phyloP scores from a whole-genome alignment of 352 stramenopile species.

The Phytophthora parvispora region DNA sequence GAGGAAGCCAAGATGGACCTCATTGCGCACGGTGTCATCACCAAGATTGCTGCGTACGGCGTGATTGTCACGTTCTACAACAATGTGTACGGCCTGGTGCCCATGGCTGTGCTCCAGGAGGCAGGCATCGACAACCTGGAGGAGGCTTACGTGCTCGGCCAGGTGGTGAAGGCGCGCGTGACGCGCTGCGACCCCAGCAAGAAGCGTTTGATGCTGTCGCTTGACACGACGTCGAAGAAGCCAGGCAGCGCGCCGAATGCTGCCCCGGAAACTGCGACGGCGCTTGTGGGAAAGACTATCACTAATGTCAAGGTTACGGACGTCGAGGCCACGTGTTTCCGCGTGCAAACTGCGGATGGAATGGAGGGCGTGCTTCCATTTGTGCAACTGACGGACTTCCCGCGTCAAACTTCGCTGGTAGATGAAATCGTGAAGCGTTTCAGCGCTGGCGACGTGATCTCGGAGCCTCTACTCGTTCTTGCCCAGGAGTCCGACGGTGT shows the following conservation, averaged over 20 bases:
- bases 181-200: slow-evolving; percentile 80
- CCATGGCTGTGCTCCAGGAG: slow-evolving; percentile 83
- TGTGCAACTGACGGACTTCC: slow-evolving; percentile 90
- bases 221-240: slow-evolving; percentile 61
- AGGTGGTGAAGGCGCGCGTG: slow-evolving; percentile 89
- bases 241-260: slow-evolving; percentile 16
- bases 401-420: slow-evolving; percentile 77
- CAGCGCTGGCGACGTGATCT: slow-evolving; percentile 59
- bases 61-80: slow-evolving; percentile 98
- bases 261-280: slow-evolving; percentile 26
- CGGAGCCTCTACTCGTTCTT: slow-evolving; percentile 72
- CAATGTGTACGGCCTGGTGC: slow-evolving; percentile 95
- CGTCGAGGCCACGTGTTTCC: slow-evolving; percentile 72
- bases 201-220: slow-evolving; percentile 90
- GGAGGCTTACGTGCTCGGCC: slow-evolving; percentile 87
- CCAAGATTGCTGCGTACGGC: slow-evolving; percentile 94
- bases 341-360: slow-evolving; percentile 80
- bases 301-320: slow-evolving; percentile 76
- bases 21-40: slow-evolving; percentile 93
- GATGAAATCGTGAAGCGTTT: slow-evolving; percentile 75
- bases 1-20: slow-evolving; percentile 75
- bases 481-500: slow-evolving; percentile 76
- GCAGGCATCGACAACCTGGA: slow-evolving; percentile 88
- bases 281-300: slow-evolving; percentile 66
- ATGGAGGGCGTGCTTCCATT: slow-evolving; percentile 82